Percentiles rank a stretch among this genome's conserved stretches.
Evolutionary conservation across 2,329 filamentous ascomycete genomes (phyloP).

Genomic region (Phyllosticta ampelicida): DNA sequence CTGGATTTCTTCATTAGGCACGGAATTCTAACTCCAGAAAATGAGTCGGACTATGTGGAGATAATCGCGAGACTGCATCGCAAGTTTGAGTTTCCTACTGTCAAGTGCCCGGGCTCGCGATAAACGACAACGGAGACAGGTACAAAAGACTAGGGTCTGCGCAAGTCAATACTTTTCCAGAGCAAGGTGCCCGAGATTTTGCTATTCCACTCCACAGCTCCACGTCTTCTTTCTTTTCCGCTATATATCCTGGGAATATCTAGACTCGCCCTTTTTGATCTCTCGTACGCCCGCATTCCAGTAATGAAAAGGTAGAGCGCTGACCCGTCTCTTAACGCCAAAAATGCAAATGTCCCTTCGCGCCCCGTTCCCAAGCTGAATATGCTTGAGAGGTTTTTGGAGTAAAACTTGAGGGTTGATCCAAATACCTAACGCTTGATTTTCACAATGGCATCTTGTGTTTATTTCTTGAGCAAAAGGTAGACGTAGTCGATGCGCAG

Average conservation of each 20-base stretch:
- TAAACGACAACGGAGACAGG: constrained; percentile 16
- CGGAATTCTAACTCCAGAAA: constrained; percentile 65
- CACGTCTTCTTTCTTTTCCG: constrained; percentile 14
- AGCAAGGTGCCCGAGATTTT: neutral
- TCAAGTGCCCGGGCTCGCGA: constrained; percentile 17
- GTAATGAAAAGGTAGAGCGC: neutral
- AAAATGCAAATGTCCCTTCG: constrained; percentile 6
- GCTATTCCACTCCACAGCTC: constrained; percentile 15
- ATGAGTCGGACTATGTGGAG: constrained; percentile 68
- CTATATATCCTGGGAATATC: neutral
- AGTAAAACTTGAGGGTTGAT: neutral
- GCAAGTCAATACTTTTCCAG: neutral
- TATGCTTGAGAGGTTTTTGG: neutral
- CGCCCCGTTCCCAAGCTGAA: neutral
- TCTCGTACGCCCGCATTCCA: constrained; percentile 3
- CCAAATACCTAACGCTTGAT: constrained; percentile 1
- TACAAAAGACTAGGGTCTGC: neutral
- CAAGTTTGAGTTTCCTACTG: constrained; percentile 60
- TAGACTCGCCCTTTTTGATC: neutral
- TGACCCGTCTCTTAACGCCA: constrained; percentile 6
- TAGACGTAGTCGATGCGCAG: constrained; percentile 91
- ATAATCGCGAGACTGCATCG: constrained; percentile 69
- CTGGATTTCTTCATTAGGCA: constrained; percentile 86
- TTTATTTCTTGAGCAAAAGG: constrained; percentile 80
- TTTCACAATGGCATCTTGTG: neutral